Evolutionary conservation across 768 basidiomycete genomes (phyloP).

Genomic region (Boletus insuetus): DNA sequence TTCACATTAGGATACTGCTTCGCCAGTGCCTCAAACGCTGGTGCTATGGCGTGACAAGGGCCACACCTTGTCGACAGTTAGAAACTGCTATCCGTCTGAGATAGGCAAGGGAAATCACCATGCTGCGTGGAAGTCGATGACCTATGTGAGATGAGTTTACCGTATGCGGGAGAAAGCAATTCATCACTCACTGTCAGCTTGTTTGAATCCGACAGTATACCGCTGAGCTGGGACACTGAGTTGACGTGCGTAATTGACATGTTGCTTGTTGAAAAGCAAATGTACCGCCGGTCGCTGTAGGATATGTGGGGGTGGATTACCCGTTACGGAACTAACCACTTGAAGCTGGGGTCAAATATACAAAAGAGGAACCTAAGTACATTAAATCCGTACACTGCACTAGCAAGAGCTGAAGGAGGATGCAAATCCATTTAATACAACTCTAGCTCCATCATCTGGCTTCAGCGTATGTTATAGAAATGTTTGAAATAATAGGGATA

Average conservation of each 20-base stretch:
- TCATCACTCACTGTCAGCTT: slow-evolving; percentile 57
- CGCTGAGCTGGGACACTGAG: slow-evolving; percentile 62
- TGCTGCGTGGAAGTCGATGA: slow-evolving; percentile 85
- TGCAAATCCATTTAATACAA: slow-evolving; percentile 5
- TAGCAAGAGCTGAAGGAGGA: not conserved
- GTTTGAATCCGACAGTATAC: slow-evolving; percentile 54
- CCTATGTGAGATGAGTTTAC: slow-evolving; percentile 38
- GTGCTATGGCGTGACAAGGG: slow-evolving; percentile 82
- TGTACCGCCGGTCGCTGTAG: not conserved
- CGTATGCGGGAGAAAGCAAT: not conserved
- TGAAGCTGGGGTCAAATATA: no score
- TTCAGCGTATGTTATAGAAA: not conserved
- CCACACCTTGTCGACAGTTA: slow-evolving; percentile 60
- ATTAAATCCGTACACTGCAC: no score
- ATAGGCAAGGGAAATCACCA: slow-evolving; percentile 47
- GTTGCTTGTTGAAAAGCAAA: not conserved
- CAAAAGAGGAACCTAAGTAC: no score
- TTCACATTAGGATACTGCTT: slow-evolving; percentile 68
- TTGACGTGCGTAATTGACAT: slow-evolving; percentile 65
- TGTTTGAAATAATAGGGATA: not conserved
- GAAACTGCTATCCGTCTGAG: slow-evolving; percentile 1
- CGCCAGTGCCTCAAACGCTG: slow-evolving; percentile 65
- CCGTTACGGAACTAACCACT: slow-evolving; percentile 2
- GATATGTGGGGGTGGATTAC: not conserved
- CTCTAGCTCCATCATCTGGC: not conserved